Base-by-base conservation (phyloP, 441 rosid species). In the Pelargonium fulgidum region DNA sequence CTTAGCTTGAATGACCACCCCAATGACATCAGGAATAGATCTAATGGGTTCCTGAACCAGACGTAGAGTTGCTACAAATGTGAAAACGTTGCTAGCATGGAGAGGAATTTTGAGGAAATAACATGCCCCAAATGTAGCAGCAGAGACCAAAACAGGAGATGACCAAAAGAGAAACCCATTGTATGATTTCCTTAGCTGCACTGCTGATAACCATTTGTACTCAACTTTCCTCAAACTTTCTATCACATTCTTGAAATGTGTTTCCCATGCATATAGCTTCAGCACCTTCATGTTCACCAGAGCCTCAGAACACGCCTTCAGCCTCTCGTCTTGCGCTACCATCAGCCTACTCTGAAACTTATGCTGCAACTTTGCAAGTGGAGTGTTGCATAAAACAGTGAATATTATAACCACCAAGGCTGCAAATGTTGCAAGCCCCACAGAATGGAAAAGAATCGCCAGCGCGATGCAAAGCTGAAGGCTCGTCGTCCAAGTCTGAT, bases 231-330 rank as follows among this genome's bases (percentile, higher is more conserved):
- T 78, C 20, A 91, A 73, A 42, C 72, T 83, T 79, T 93, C 97
- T 0, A 93, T 88, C 42, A 75, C 91, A 20, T 78, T 84, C 82
- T 85, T 91, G 75, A 91, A 91, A 81, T 93, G 93, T n/a, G 79
- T 76, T 72, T 93, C 99, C 99, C 99, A 93, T 6, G 97, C 97
- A 66, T 93, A 93, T 3, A 91, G 73, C 79, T 93, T 93, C 81
- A 91, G 64, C 16, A 94, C 95, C 75, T 90, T 94, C 98, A 94
- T 92, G 81, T 85, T 90, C 66, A 89, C 81, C 5, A 92, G 84
- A 72, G 98, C 92, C 85, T 94, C 99, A 0, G 84, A 79, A 62
- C 79, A 76, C 19, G 94, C 96, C 86, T 82, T 92, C 8, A 94
- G 81, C 67, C 98, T 73, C 73, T 78, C 93, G 41, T 94, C 98